A percentile compares a stretch with the other conserved stretches of the same genome.
Evolutionary conservation across 2,329 filamentous ascomycete species (phyloP).

Genomic region (Coniochaeta sp.): DNA sequence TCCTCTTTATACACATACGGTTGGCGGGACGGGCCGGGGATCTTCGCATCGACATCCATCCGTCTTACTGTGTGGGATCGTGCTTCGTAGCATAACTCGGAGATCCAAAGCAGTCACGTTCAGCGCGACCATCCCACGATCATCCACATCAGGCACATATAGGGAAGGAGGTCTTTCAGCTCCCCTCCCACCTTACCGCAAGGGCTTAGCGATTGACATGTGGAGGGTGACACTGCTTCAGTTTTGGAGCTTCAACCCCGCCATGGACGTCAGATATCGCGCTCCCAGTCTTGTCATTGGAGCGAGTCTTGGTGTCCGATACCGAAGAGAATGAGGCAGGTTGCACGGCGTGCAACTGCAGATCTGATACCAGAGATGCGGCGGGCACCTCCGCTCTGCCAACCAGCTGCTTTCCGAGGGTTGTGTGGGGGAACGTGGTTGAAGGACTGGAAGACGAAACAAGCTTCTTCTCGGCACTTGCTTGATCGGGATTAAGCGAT

Average conservation of each 20-base stretch:
- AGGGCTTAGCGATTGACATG: background rate
- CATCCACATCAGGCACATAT: background rate
- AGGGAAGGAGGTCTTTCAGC: background rate
- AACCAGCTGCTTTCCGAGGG: too few relatives aligned
- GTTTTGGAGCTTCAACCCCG: background rate
- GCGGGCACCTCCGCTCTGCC: background rate
- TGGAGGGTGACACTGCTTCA: background rate
- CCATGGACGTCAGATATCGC: background rate
- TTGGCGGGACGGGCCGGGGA: background rate
- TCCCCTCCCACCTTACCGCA: background rate
- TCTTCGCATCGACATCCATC: background rate
- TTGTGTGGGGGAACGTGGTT: background rate
- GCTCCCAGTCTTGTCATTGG: background rate
- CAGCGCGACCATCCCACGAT: background rate
- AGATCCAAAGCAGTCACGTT: background rate
- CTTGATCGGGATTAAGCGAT: slow-evolving; percentile 3
- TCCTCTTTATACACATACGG: too few relatives aligned
- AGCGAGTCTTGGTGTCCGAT: background rate
- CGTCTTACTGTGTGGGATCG: background rate
- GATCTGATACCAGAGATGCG: background rate
- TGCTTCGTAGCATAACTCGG: background rate
- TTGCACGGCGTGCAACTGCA: background rate
- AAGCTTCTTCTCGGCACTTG: slow-evolving; percentile 2
- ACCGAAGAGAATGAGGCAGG: background rate
- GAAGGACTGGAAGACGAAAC: background rate